Conservation (phyloP, 345 rosid species). For the Zanthoxylum bungeanum region DNA sequence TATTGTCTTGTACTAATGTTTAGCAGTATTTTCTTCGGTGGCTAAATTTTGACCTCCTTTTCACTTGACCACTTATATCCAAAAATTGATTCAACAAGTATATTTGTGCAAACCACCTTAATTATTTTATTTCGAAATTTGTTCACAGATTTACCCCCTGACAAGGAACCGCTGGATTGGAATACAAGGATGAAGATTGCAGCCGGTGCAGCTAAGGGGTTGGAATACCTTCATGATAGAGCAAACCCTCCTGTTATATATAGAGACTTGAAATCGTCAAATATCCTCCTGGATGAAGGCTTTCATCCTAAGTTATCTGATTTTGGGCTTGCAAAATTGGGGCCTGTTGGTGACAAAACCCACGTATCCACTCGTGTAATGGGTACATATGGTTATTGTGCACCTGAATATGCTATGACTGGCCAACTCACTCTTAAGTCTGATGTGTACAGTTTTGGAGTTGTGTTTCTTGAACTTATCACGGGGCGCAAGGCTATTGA, state of each 20-base stretch:
- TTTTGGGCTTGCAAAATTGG: conserved; percentile 93
- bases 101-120: background rate
- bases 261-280: conserved; percentile 91
- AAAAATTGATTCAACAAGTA: conserved; percentile 6
- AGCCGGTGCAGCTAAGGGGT: conserved; percentile 97
- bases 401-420: conserved; percentile 99
- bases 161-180: conserved; percentile 90
- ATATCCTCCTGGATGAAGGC: conserved; percentile 89
- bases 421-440: conserved; percentile 96
- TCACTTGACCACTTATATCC: background rate
- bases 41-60: background rate
- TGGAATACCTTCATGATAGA: conserved; percentile 92
- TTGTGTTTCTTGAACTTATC: conserved; percentile 93
- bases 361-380: conserved; percentile 98
- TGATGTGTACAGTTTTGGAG: conserved; percentile 97
- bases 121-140: conserved; percentile 6
- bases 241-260: conserved; percentile 98
- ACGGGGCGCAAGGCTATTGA: conserved; percentile 98
- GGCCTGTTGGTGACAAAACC: conserved; percentile 98
- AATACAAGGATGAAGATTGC: conserved; percentile 97
- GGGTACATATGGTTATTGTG: conserved; percentile 99
- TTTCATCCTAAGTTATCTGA: conserved; percentile 93
- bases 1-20: background rate
- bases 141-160: conserved; percentile 72
- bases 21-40: conserved; percentile 10